Conservation (phyloP, 768 basidiomycete genomes). For the Dentipellis sp. region DNA sequence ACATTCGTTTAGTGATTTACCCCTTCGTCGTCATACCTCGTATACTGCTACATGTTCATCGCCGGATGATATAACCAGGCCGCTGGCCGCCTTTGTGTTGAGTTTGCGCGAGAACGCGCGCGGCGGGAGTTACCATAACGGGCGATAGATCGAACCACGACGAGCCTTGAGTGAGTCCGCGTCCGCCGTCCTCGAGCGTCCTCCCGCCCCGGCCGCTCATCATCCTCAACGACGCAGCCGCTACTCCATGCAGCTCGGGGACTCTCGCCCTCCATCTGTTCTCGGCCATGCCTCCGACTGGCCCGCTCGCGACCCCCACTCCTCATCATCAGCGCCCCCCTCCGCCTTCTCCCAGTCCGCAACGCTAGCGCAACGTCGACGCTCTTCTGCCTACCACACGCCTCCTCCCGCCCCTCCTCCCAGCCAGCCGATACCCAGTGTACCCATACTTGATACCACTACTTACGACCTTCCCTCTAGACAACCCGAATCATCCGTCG, state of each 20-base stretch:
- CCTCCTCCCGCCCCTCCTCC: conserved; percentile 68
- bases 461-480: conserved; percentile 18
- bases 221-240: background rate
- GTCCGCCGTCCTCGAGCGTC: background rate
- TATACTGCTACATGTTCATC: background rate
- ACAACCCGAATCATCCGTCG: conserved; percentile 15
- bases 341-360: conserved; percentile 21
- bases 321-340: conserved; percentile 23
- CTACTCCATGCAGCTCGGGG: conserved; percentile 9
- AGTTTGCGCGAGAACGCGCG: background rate
- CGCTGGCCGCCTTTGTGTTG: background rate
- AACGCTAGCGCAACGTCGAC: conserved; percentile 41
- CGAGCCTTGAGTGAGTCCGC: background rate
- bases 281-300: conserved; percentile 26
- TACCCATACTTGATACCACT: conserved; percentile 33
- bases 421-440: conserved; percentile 60
- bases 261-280: conserved; percentile 20
- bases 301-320: conserved; percentile 14
- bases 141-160: background rate
- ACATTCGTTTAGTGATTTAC: background rate
- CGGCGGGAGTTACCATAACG: background rate
- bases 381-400: conserved; percentile 55
- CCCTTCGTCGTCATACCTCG: background rate
- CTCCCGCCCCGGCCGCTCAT: background rate
- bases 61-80: background rate